Evolutionary conservation across 345 rosid genomes (phyloP).

Genomic region (Balakata baccata): DNA sequence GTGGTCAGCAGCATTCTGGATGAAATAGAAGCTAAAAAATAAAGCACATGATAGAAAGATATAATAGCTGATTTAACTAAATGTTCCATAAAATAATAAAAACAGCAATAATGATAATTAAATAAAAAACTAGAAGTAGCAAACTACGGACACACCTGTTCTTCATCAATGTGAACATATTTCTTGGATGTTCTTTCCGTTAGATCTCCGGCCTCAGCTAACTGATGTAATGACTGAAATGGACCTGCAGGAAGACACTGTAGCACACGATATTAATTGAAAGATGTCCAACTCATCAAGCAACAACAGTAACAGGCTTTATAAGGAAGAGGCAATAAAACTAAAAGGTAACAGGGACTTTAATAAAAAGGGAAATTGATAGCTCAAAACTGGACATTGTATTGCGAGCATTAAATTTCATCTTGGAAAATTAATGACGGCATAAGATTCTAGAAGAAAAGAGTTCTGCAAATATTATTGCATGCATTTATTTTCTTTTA

Average conservation of each 20-base stretch:
- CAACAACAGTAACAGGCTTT: not conserved
- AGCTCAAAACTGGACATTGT: not conserved
- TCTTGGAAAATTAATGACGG: not conserved
- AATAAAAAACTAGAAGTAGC: not conserved
- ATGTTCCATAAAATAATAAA: no score
- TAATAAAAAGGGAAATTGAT: not conserved
- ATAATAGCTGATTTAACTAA: no score
- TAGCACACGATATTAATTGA: not conserved
- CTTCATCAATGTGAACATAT: not conserved
- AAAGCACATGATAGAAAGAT: not conserved
- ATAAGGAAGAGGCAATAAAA: not conserved
- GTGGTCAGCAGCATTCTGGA: not conserved
- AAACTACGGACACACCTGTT: not conserved
- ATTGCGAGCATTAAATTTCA: not conserved
- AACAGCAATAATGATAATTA: no score
- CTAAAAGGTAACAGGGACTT: not conserved
- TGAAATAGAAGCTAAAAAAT: not conserved
- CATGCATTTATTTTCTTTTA: not conserved
- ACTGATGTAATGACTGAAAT: not conserved
- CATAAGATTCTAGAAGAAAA: not conserved
- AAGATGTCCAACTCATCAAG: no score
- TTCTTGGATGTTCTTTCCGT: not conserved
- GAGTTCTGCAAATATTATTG: not conserved
- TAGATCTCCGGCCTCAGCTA: slow-evolving; percentile 10
- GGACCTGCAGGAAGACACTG: slow-evolving; percentile 5